These are phyloP conservation scores for Globisporangium abappressorium DNA, from an alignment of 352 stramenopile species.

Conservation along the genomic window DNA sequence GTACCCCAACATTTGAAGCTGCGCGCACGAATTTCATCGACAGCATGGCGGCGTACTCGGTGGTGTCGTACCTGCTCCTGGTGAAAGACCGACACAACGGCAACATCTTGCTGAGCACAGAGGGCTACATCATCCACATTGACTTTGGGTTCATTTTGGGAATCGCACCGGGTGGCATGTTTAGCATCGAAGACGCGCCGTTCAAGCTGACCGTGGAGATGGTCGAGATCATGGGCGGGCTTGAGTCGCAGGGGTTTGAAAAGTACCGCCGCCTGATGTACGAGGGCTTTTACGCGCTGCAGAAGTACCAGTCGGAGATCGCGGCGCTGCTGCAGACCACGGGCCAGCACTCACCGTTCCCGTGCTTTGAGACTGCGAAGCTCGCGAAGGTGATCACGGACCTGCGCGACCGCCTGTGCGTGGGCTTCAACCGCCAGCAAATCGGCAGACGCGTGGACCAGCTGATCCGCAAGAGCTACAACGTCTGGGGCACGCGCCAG, in stretches of 20 bases:
- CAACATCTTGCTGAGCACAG: constrained; percentile 97
- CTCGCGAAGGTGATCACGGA: constrained; percentile 60
- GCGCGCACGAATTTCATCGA: constrained; percentile 94
- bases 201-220: constrained; percentile 99
- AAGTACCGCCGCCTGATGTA: constrained; percentile 91
- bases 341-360: constrained; percentile 92
- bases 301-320: constrained; percentile 92
- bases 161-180: constrained; percentile 96
- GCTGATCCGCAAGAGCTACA: constrained; percentile 87
- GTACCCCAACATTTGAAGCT: constrained; percentile 36
- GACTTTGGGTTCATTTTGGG: constrained; percentile 99
- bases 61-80: constrained; percentile 96
- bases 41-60: constrained; percentile 95
- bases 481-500: constrained; percentile 85
- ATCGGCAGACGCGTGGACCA: constrained; percentile 73
- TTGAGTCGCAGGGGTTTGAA: constrained; percentile 83
- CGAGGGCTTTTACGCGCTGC: constrained; percentile 92
- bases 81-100: constrained; percentile 99
- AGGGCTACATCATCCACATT: constrained; percentile 97
- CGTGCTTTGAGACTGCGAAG: constrained; percentile 87
- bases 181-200: constrained; percentile 96
- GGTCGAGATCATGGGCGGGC: constrained; percentile 94
- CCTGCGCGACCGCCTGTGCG: constrained; percentile 63
- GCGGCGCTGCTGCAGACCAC: constrained; percentile 94
- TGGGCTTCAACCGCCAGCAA: constrained; percentile 62